Evolutionary conservation across 2,329 filamentous ascomycete genomes (phyloP).

Genomic region (Talaromyces sp.): DNA sequence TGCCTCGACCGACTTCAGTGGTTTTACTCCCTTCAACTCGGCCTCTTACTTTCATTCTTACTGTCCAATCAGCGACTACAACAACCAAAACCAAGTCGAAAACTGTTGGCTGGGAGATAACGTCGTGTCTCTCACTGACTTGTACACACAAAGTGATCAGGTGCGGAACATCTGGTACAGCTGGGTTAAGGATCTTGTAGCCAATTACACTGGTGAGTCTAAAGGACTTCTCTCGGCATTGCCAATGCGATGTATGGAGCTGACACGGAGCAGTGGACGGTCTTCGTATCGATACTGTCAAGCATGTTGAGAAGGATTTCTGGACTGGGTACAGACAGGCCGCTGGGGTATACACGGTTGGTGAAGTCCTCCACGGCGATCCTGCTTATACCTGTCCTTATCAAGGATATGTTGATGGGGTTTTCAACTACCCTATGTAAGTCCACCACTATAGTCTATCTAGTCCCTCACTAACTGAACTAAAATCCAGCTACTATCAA

Average conservation of each 20-base stretch:
- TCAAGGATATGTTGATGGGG: slow-evolving; percentile 42
- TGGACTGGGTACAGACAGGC: slow-evolving; percentile 39
- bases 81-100: slow-evolving; percentile 41
- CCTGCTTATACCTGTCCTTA: slow-evolving; percentile 40
- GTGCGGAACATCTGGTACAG: slow-evolving; percentile 49
- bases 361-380: slow-evolving; percentile 44
- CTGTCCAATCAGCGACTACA: slow-evolving; percentile 52
- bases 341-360: slow-evolving; percentile 45
- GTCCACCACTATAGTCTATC: background rate
- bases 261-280: slow-evolving; percentile 39
- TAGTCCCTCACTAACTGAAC: background rate
- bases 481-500: slow-evolving; percentile 23
- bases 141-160: slow-evolving; percentile 50
- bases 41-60: slow-evolving; percentile 57
- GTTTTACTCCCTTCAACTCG: slow-evolving; percentile 51
- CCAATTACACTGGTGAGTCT: slow-evolving; percentile 56
- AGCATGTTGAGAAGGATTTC: slow-evolving; percentile 46
- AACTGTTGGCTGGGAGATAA: slow-evolving; percentile 53
- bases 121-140: slow-evolving; percentile 55
- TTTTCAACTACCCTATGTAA: slow-evolving; percentile 45
- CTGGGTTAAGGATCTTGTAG: slow-evolving; percentile 56
- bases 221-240: background rate
- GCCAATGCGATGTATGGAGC: background rate
- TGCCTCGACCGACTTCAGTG: slow-evolving; percentile 48
- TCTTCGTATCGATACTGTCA: slow-evolving; percentile 48